phyloP scores from a whole-genome alignment of 2,329 filamentous ascomycete species.

The Penicillium freii region DNA sequence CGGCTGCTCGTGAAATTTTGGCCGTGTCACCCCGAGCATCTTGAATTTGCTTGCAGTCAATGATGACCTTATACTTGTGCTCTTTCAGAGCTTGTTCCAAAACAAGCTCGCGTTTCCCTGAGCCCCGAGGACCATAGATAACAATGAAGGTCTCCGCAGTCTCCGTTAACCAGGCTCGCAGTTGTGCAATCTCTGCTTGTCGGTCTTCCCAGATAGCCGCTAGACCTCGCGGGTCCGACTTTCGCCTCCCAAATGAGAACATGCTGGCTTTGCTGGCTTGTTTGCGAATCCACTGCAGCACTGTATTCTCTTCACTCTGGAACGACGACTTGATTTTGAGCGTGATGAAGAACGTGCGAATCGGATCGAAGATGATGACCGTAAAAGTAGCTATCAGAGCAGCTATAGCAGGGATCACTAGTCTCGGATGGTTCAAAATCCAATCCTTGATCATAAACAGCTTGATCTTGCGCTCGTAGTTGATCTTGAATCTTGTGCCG shows the following conservation, averaged over 20 bases:
- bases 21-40: slow-evolving; percentile 84
- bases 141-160: slow-evolving; percentile 90
- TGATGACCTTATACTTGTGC: slow-evolving; percentile 72
- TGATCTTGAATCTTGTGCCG: slow-evolving; percentile 75
- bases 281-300: slow-evolving; percentile 78
- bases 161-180: slow-evolving; percentile 83
- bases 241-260: slow-evolving; percentile 44
- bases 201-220: slow-evolving; percentile 85
- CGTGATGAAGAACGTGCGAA: slow-evolving; percentile 89
- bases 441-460: slow-evolving; percentile 80
- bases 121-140: slow-evolving; percentile 86
- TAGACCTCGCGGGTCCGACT: slow-evolving; percentile 66
- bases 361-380: slow-evolving; percentile 88
- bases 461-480: slow-evolving; percentile 77
- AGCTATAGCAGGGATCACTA: slow-evolving; percentile 79
- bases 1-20: slow-evolving; percentile 78
- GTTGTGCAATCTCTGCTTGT: slow-evolving; percentile 74
- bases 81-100: slow-evolving; percentile 77
- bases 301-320: slow-evolving; percentile 67
- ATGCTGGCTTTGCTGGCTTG: slow-evolving; percentile 53
- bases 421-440: slow-evolving; percentile 79
- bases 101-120: slow-evolving; percentile 85
- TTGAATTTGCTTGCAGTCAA: slow-evolving; percentile 91
- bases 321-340: slow-evolving; percentile 78
- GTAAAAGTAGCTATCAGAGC: slow-evolving; percentile 79